Evolutionary conservation across 1,284 basidiomycete species (phyloP), one percentile per base, ranked within the genome.

Genomic region (Limonomyces culmigenus): DNA sequence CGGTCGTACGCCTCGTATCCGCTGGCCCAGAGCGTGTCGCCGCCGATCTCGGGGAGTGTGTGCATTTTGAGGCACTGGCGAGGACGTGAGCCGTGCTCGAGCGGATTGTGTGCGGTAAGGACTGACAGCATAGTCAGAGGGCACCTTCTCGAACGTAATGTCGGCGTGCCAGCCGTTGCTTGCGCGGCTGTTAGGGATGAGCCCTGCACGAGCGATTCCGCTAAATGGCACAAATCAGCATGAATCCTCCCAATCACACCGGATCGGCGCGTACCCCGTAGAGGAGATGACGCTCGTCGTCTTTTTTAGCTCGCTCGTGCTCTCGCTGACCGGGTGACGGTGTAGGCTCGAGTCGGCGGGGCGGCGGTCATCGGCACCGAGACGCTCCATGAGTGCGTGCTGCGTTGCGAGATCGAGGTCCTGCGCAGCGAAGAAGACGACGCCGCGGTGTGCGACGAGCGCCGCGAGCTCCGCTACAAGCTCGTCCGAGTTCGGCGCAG

Each of bases 391-490:
- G 23, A 74, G 58, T 30, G 47, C 42, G 39, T 60, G 59, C 46
- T 69, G 62, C 37, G 69, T 55, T 5, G 57, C 53, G 6, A 64
- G 44, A 3, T 54, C 54, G 36, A 70, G 41, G 30, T 62, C 56
- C 43, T 73, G 77, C 19, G 65, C 56, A 15, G 67, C 61, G 63
- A 84, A 78, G 56, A 81, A 79, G 19, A 76, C 74, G 33, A 81
- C 78, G 10, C 76, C 75, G 29, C 77, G 70, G 39, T 76, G 67
- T 2, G 75, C 70, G 38, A 80, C 62, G 35, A 73, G 60, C 3
- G 61, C 63, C 0, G 71, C 71, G 8, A 67, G 55, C 44, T 67
- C 65, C 19, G 50, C 49, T 34, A 67, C 47, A n/a, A n/a, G n/a
- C n/a, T n/a, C n/a, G n/a, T n/a, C n/a, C 2, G 58, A 43, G 41